phyloP scores from a whole-genome alignment of 441 rosid genomes.

The Erysimum cheiri region DNA sequence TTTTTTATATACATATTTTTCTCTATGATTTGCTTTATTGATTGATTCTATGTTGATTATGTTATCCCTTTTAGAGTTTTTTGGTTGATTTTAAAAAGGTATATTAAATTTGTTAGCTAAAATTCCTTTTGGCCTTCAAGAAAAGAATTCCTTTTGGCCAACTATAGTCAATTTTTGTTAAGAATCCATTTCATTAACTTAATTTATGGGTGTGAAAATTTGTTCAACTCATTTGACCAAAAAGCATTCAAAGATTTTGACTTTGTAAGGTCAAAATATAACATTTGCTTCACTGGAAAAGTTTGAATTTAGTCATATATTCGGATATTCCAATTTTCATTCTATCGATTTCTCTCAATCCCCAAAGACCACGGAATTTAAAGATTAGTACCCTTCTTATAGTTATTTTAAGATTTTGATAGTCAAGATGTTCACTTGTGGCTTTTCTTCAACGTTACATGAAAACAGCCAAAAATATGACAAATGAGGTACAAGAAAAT shows the following conservation, averaged over 20 bases:
- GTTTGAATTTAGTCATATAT: slow-evolving; percentile 6
- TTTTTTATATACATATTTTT: not conserved
- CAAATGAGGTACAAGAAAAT: slow-evolving; percentile 10
- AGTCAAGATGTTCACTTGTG: too few species aligned
- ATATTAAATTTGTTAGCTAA: slow-evolving; percentile 9
- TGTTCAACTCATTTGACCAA: slow-evolving; percentile 34
- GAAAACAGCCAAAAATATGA: not conserved
- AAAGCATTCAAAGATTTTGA: slow-evolving; percentile 37
- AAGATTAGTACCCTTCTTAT: not conserved
- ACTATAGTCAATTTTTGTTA: slow-evolving; percentile 37
- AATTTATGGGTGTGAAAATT: slow-evolving; percentile 24
- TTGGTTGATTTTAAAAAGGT: not conserved
- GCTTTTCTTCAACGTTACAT: too few species aligned
- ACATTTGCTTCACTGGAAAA: slow-evolving; percentile 24
- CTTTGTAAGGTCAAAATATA: slow-evolving; percentile 35
- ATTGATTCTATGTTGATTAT: slow-evolving; percentile 19
- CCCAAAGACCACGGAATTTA: not conserved
- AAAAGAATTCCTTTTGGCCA: slow-evolving; percentile 34
- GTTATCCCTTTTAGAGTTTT: slow-evolving; percentile 2
- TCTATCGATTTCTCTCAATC: slow-evolving; percentile 9
- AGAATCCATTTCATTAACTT: slow-evolving; percentile 16
- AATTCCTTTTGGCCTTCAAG: slow-evolving; percentile 4
- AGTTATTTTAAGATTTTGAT: too few species aligned
- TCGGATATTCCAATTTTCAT: not conserved
- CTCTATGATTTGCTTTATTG: not conserved